These are phyloP conservation scores for Usnea hakonensis DNA, from an alignment of 495 filamentous ascomycete species.

Conservation along the genomic window DNA sequence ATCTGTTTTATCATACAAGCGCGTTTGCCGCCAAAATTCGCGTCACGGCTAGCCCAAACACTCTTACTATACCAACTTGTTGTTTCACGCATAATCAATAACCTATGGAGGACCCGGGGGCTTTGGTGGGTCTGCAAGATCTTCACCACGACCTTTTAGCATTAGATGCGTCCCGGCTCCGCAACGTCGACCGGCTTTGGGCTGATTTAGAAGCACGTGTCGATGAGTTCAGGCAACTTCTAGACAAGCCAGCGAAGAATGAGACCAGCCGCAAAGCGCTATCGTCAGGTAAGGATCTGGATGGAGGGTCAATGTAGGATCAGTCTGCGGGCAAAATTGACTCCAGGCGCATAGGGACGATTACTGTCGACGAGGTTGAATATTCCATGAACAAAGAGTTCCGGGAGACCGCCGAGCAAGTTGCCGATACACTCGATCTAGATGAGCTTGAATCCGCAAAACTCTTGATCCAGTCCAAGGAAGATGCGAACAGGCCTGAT, in stretches of 20 bases:
- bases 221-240: constrained; percentile 64
- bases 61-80: neutral
- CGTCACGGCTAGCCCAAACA: neutral
- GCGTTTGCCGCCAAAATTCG: constrained; percentile 13
- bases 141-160: constrained; percentile 72
- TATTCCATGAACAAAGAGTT: constrained; percentile 84
- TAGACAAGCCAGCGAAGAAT: constrained; percentile 67
- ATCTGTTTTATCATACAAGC: neutral
- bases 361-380: constrained; percentile 60
- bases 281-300: constrained; percentile 41
- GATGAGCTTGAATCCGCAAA: constrained; percentile 79
- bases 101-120: constrained; percentile 58
- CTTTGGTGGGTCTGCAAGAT: constrained; percentile 60
- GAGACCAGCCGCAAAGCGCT: constrained; percentile 56
- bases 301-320: neutral
- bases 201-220: constrained; percentile 61
- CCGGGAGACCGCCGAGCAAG: constrained; percentile 62
- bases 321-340: neutral
- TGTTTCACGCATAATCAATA: neutral
- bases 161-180: constrained; percentile 52
- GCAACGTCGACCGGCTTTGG: constrained; percentile 55
- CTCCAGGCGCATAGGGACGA: constrained; percentile 46
- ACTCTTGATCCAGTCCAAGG: constrained; percentile 60
- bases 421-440: constrained; percentile 80
- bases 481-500: constrained; percentile 55